A percentile compares a stretch with the other conserved stretches of the same genome.
phyloP scores from a whole-genome alignment of 768 basidiomycete species.

The Cystofilobasidium ferigula region DNA sequence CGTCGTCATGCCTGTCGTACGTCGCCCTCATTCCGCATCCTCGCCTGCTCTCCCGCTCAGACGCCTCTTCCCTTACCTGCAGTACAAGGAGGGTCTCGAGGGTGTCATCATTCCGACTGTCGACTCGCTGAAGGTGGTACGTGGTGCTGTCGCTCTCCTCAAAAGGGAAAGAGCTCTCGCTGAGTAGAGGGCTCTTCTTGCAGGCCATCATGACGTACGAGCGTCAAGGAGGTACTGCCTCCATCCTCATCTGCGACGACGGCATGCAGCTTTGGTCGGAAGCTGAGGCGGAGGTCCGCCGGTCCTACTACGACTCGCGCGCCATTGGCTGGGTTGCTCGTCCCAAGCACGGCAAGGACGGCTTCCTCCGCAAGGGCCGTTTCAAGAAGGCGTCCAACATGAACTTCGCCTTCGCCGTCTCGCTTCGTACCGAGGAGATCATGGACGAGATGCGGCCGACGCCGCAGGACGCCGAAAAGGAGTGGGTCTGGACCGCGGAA shows the following conservation, averaged over 20 bases:
- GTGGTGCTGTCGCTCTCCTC: not conserved
- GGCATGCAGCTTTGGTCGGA: constrained; percentile 46
- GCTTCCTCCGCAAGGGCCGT: constrained; percentile 53
- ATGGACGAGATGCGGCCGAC: constrained; percentile 44
- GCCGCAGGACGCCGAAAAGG: not conserved
- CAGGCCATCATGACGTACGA: constrained; percentile 70
- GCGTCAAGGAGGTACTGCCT: constrained; percentile 67
- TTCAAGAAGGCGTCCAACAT: constrained; percentile 87
- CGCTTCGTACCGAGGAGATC: constrained; percentile 50
- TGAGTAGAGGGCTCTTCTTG: not conserved
- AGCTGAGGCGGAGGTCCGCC: constrained; percentile 54
- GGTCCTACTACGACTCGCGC: constrained; percentile 56
- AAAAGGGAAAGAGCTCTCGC: not conserved
- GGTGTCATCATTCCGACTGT: not conserved
- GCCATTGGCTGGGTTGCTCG: constrained; percentile 74
- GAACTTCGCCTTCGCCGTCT: constrained; percentile 65
- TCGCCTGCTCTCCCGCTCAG: constrained; percentile 10
- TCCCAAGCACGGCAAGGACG: constrained; percentile 46
- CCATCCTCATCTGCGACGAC: constrained; percentile 73
- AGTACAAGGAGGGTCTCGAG: constrained; percentile 28
- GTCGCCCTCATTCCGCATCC: constrained; percentile 8
- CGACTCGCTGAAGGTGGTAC: not conserved
- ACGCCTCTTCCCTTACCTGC: not conserved
- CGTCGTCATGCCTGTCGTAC: constrained; percentile 41
- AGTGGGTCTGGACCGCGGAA: constrained; percentile 51